phyloP scores from a whole-genome alignment of 1,284 basidiomycete genomes.

The Moesziomyces globuligerus region DNA sequence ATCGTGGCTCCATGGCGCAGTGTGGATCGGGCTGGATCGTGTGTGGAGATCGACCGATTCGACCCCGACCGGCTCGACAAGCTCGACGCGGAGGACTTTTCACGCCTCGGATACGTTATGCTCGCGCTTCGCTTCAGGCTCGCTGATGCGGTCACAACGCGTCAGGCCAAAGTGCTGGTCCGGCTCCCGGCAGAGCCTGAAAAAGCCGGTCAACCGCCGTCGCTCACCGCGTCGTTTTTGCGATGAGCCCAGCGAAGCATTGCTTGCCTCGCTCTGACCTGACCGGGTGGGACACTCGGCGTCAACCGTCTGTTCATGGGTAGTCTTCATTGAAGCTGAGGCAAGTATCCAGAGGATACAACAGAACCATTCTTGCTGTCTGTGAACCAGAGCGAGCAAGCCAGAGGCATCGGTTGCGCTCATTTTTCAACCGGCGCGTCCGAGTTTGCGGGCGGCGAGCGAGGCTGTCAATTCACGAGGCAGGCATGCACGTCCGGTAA shows the following conservation, averaged over 20 bases:
- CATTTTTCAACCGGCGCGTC: not conserved
- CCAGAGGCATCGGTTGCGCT: not conserved
- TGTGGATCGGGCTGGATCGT: not conserved
- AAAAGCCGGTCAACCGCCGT: constrained; percentile 25
- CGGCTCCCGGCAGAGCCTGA: constrained; percentile 28
- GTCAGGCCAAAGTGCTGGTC: constrained; percentile 7
- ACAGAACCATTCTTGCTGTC: too few species aligned
- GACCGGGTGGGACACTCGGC: too few species aligned
- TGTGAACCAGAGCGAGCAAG: too few species aligned
- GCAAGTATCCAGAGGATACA: too few species aligned
- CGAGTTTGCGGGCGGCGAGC: not conserved
- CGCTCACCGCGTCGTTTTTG: not conserved
- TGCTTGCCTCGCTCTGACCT: too few species aligned
- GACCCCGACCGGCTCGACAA: too few species aligned
- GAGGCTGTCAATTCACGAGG: constrained; percentile 1
- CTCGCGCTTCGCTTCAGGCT: not conserved
- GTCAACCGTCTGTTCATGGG: too few species aligned
- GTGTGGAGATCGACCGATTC: not conserved
- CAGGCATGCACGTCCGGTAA: constrained; percentile 7
- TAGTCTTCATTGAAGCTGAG: too few species aligned
- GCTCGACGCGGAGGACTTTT: too few species aligned
- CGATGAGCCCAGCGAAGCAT: too few species aligned
- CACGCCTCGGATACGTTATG: constrained; percentile 2
- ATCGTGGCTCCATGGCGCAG: not conserved
- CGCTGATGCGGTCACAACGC: constrained; percentile 18